Conservation (phyloP, 345 rosid species). For the Citrus hindsii region DNA sequence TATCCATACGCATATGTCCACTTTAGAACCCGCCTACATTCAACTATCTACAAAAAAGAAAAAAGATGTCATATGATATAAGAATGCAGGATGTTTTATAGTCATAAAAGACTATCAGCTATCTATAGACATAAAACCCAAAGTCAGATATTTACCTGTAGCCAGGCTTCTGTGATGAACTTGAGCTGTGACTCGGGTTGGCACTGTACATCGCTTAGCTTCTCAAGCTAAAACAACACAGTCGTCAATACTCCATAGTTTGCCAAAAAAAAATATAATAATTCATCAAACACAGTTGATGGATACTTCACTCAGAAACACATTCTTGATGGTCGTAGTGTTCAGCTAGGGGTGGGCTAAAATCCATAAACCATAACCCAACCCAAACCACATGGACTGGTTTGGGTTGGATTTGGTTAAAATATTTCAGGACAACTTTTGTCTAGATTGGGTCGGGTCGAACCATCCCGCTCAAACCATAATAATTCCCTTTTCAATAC, state of each 20-base stretch:
- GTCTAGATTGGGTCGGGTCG: neutral
- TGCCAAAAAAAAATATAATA: neutral
- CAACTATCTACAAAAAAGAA: conserved; percentile 49
- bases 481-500: neutral
- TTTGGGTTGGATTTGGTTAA: neutral
- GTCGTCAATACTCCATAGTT: conserved; percentile 17
- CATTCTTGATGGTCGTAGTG: neutral
- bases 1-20: conserved; percentile 92
- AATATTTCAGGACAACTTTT: neutral
- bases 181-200: conserved; percentile 84
- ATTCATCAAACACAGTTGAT: neutral
- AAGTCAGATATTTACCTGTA: conserved; percentile 50
- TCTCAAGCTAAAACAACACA: conserved; percentile 53
- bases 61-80: conserved; percentile 6
- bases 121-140: neutral
- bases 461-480: neutral
- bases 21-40: conserved; percentile 83
- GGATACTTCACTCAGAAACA: neutral
- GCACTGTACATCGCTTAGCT: conserved; percentile 77
- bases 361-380: neutral
- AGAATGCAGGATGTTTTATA: conserved; percentile 1
- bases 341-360: neutral
- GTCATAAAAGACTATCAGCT: neutral
- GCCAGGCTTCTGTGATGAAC: conserved; percentile 86
- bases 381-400: neutral